Evolutionary conservation across 106 monocot species (phyloP).

Genomic region (Dendrobium chrysotoxum): DNA sequence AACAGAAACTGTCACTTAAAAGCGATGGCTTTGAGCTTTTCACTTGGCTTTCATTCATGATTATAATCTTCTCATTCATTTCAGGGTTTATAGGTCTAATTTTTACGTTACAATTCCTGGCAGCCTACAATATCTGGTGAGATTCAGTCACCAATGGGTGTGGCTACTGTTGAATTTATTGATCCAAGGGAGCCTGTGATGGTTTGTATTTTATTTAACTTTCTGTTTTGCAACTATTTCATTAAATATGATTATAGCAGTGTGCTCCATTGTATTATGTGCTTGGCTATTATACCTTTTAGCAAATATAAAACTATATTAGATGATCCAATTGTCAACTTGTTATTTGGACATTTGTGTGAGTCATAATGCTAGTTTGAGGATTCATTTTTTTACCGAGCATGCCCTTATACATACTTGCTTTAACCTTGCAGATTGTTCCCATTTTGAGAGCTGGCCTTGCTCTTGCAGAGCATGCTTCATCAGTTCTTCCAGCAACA

Average conservation of each 20-base stretch:
- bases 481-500: constrained; percentile 79
- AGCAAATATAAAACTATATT: background rate
- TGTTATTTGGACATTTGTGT: background rate
- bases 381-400: background rate
- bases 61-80: background rate
- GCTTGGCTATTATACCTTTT: background rate
- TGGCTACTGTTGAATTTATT: constrained; percentile 84
- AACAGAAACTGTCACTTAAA: background rate
- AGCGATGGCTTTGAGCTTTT: background rate
- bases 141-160: constrained; percentile 75
- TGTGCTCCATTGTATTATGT: background rate
- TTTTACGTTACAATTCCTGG: constrained; percentile 11
- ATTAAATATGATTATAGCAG: background rate
- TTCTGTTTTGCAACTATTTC: background rate
- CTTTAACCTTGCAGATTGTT: constrained; percentile 46
- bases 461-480: constrained; percentile 78
- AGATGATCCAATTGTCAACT: background rate
- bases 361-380: background rate
- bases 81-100: background rate
- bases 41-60: background rate
- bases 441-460: constrained; percentile 95
- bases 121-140: constrained; percentile 80
- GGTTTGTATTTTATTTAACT: constrained; percentile 32
- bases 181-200: constrained; percentile 81
- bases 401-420: constrained; percentile 5